phyloP scores from a whole-genome alignment of 2,329 filamentous ascomycete species.

The Monosporascus sp. region DNA sequence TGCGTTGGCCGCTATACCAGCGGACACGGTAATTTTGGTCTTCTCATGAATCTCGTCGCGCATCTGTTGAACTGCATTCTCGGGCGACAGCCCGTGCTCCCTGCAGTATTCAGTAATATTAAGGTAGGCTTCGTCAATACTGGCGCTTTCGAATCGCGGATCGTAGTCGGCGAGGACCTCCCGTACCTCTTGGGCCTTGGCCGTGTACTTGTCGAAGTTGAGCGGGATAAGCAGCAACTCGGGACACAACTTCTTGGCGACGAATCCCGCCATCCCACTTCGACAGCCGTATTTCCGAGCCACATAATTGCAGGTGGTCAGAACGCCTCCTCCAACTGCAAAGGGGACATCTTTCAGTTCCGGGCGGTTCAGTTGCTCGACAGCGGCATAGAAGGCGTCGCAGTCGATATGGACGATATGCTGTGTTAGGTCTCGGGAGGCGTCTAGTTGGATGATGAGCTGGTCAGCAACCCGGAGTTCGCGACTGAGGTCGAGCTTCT shows the following conservation, averaged over 20 bases:
- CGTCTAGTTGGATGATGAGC: slow-evolving; percentile 73
- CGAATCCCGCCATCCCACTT: slow-evolving; percentile 93
- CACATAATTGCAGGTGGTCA: slow-evolving; percentile 76
- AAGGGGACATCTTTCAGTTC: slow-evolving; percentile 85
- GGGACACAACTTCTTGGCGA: slow-evolving; percentile 90
- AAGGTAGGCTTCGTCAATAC: slow-evolving; percentile 93
- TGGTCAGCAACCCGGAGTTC: slow-evolving; percentile 76
- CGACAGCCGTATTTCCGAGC: slow-evolving; percentile 86
- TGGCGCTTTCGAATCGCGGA: slow-evolving; percentile 83
- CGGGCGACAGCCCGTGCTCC: slow-evolving; percentile 61
- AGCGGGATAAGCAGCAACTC: slow-evolving; percentile 74
- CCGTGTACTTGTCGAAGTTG: slow-evolving; percentile 85
- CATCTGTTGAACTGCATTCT: slow-evolving; percentile 72
- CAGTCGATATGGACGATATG: slow-evolving; percentile 89
- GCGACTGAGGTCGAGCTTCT: slow-evolving; percentile 66
- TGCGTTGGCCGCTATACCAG: slow-evolving; percentile 89
- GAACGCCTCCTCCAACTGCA: slow-evolving; percentile 70
- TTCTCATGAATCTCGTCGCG: slow-evolving; percentile 69
- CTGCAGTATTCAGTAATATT: slow-evolving; percentile 87
- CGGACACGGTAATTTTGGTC: slow-evolving; percentile 83
- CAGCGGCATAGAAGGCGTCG: slow-evolving; percentile 95
- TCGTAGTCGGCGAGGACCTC: slow-evolving; percentile 83
- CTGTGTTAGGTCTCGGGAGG: slow-evolving; percentile 75
- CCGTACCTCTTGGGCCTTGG: slow-evolving; percentile 84
- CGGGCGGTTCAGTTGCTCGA: slow-evolving; percentile 78